Conservation (phyloP, 2,329 filamentous ascomycete species). For the Fusarium burgessii region DNA sequence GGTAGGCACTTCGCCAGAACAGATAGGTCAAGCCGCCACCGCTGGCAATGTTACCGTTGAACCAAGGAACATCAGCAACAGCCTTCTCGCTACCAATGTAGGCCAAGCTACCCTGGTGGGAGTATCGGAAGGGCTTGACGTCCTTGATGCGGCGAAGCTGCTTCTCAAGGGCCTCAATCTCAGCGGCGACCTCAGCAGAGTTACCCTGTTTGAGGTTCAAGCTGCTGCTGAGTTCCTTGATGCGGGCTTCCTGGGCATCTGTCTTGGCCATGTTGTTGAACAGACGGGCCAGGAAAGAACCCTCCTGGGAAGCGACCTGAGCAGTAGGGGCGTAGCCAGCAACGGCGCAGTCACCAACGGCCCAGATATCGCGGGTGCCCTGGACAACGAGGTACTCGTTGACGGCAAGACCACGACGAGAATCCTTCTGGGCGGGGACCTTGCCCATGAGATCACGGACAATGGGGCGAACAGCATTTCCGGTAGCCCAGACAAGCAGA, state of each 20-base stretch:
- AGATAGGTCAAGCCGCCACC: conserved; percentile 95
- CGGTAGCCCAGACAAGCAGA: conserved; percentile 97
- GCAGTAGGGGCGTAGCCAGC: conserved; percentile 98
- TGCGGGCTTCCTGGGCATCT: conserved; percentile 80
- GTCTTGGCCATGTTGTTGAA: conserved; percentile 99
- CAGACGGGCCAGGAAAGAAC: conserved; percentile 90
- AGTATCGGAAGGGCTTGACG: conserved; percentile 98
- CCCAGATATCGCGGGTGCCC: conserved; percentile 97
- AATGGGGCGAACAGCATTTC: conserved; percentile 90
- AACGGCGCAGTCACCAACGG: conserved; percentile 95
- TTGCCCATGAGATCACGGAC: conserved; percentile 92
- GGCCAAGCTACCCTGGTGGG: conserved; percentile 94
- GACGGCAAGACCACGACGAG: conserved; percentile 91
- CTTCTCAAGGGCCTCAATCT: conserved; percentile 90
- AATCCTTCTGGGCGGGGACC: conserved; percentile 95
- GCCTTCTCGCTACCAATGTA: conserved; percentile 99
- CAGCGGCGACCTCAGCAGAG: conserved; percentile 73
- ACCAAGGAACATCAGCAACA: conserved; percentile 96
- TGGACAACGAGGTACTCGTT: conserved; percentile 99
- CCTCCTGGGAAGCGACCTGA: conserved; percentile 96
- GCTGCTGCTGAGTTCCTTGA: conserved; percentile 74
- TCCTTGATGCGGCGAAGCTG: conserved; percentile 90
- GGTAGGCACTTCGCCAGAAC: conserved; percentile 97
- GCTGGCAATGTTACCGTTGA: conserved; percentile 94
- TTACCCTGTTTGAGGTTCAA: conserved; percentile 72